Evolutionary conservation across 805 yeast genomes (phyloP).

Genomic region (Sugiyamaella qingdaonensis): DNA sequence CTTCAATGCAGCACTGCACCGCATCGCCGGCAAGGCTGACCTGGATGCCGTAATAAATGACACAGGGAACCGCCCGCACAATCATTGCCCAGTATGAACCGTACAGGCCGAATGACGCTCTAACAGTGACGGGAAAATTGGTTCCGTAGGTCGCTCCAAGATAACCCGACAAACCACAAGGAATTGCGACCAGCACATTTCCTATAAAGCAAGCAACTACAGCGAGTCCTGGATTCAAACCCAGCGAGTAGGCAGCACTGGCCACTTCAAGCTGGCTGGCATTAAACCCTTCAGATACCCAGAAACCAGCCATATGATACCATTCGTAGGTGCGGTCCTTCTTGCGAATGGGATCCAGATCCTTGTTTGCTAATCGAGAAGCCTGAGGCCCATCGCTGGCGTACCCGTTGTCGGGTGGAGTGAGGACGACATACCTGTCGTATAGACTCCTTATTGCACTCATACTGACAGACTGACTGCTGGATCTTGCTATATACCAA

Average conservation of each 20-base stretch:
- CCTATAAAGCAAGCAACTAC: slow-evolving; percentile 10
- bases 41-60: slow-evolving; percentile 21
- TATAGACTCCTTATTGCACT: not conserved
- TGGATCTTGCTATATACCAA: too few species aligned
- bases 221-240: slow-evolving; percentile 11
- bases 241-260: slow-evolving; percentile 16
- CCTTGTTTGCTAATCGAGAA: slow-evolving; percentile 9
- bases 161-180: slow-evolving; percentile 5
- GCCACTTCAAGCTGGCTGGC: slow-evolving; percentile 16
- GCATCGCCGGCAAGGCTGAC: slow-evolving; percentile 19
- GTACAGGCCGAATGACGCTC: slow-evolving; percentile 16
- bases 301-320: slow-evolving; percentile 18
- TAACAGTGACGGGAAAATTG: slow-evolving; percentile 14
- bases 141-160: slow-evolving; percentile 1
- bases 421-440: not conserved
- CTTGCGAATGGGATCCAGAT: slow-evolving; percentile 14
- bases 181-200: slow-evolving; percentile 7
- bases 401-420: slow-evolving; percentile 1
- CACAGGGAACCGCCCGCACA: slow-evolving; percentile 19
- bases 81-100: slow-evolving; percentile 18
- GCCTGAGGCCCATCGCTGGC: slow-evolving; percentile 1
- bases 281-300: slow-evolving; percentile 16
- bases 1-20: slow-evolving; percentile 11
- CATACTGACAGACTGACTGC: not conserved
- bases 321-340: slow-evolving; percentile 17